Evolutionary conservation across 345 rosid genomes (phyloP).

Genomic region (Eucalyptus fibrosa): DNA sequence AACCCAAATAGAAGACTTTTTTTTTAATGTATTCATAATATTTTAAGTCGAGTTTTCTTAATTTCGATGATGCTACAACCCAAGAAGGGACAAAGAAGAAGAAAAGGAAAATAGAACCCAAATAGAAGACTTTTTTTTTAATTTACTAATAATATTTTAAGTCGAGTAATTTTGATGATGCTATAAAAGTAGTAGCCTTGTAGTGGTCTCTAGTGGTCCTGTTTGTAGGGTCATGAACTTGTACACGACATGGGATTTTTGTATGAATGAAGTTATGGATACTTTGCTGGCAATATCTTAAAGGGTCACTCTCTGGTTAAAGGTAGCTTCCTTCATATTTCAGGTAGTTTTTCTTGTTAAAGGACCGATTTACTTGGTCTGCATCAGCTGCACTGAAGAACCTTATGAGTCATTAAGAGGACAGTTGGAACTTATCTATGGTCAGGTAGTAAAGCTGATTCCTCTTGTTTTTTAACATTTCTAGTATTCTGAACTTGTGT

Average conservation of each 20-base stretch:
- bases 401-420: slow-evolving; percentile 79
- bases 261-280: neutral
- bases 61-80: neutral
- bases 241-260: neutral
- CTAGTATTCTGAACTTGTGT: neutral
- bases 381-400: slow-evolving; percentile 97
- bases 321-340: neutral
- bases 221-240: neutral
- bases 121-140: neutral
- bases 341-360: slow-evolving; percentile 97
- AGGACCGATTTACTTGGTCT: slow-evolving; percentile 94
- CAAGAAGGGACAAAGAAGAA: neutral
- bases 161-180: neutral
- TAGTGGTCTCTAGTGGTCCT: neutral
- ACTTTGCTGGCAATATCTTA: neutral
- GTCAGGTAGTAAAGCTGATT: slow-evolving; percentile 58
- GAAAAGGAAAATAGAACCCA: neutral
- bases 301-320: neutral
- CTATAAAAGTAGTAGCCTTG: neutral
- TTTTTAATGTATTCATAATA: neutral
- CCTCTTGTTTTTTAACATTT: neutral
- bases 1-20: neutral
- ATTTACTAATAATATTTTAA: neutral
- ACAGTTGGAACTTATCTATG: slow-evolving; percentile 90
- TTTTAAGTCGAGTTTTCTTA: neutral